Evolutionary conservation across 345 rosid genomes (phyloP).

Genomic region (Salix brachista): DNA sequence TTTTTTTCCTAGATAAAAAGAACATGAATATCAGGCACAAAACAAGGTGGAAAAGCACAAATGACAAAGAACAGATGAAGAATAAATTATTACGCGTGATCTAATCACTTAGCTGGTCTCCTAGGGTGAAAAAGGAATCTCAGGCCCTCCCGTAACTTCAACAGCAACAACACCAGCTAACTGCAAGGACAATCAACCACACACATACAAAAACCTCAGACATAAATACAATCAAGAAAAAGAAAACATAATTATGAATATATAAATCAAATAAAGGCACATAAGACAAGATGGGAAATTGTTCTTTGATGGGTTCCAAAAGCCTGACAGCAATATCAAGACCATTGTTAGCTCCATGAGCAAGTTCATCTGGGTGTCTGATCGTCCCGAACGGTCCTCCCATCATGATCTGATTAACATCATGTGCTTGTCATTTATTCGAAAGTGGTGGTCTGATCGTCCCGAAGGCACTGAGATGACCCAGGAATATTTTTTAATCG

Average conservation of each 20-base stretch:
- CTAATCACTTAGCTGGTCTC: slow-evolving; percentile 41
- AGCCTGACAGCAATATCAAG: slow-evolving; percentile 29
- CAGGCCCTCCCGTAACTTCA: slow-evolving; percentile 84
- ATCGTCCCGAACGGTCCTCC: slow-evolving; percentile 32
- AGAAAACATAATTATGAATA: background rate
- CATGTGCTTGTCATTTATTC: too few relatives aligned
- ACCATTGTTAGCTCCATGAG: slow-evolving; percentile 26
- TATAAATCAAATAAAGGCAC: slow-evolving; percentile 1
- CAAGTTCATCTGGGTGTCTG: slow-evolving; percentile 12
- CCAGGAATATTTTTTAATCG: too few relatives aligned
- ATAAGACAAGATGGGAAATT: slow-evolving; percentile 21
- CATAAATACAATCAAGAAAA: background rate
- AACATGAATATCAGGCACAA: background rate
- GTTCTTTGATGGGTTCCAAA: slow-evolving; percentile 19
- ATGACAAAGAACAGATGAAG: background rate
- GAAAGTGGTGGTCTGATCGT: too few relatives aligned
- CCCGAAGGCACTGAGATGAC: too few relatives aligned
- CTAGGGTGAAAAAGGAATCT: slow-evolving; percentile 84
- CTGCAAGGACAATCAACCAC: background rate
- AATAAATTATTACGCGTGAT: background rate
- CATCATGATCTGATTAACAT: too few relatives aligned
- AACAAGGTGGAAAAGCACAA: background rate
- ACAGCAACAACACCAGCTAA: slow-evolving; percentile 86
- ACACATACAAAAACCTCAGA: background rate
- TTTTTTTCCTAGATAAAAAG: too few relatives aligned